phyloP scores from a whole-genome alignment of 306 rosid species.

The Lotus japonicus region DNA sequence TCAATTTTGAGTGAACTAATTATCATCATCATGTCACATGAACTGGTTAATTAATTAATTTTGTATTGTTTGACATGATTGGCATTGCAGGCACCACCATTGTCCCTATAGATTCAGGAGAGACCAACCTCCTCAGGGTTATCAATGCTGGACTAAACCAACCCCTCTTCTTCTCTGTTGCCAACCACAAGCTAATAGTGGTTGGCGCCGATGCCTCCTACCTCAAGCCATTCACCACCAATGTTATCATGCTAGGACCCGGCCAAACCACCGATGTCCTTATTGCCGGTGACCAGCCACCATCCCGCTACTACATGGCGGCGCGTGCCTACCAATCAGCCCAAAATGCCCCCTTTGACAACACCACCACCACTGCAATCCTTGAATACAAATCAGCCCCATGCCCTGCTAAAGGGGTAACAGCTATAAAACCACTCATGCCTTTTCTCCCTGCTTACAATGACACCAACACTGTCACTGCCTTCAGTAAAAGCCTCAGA shows the following conservation, averaged over 20 bases:
- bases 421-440: slow-evolving; percentile 40
- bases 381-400: slow-evolving; percentile 68
- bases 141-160: slow-evolving; percentile 82
- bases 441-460: slow-evolving; percentile 69
- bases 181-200: slow-evolving; percentile 78
- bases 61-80: too few relatives aligned
- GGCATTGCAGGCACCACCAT: slow-evolving; percentile 40
- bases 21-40: background rate
- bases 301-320: slow-evolving; percentile 76
- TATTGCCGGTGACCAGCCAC: slow-evolving; percentile 65
- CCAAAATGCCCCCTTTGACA: slow-evolving; percentile 63
- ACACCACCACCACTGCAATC: slow-evolving; percentile 89
- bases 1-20: background rate
- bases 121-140: slow-evolving; percentile 68
- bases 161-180: slow-evolving; percentile 61
- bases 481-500: slow-evolving; percentile 52
- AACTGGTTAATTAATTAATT: too few relatives aligned
- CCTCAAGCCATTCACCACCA: slow-evolving; percentile 78
- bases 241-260: slow-evolving; percentile 73
- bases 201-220: slow-evolving; percentile 94
- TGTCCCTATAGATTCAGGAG: slow-evolving; percentile 73
- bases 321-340: slow-evolving; percentile 81
- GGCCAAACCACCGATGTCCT: slow-evolving; percentile 97
- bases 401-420: slow-evolving; percentile 39
- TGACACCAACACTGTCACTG: slow-evolving; percentile 77